A percentile compares a stretch with the other conserved stretches of the same genome.
Conservation (phyloP, 805 yeast genomes). For the Metschnikowia lunata region DNA sequence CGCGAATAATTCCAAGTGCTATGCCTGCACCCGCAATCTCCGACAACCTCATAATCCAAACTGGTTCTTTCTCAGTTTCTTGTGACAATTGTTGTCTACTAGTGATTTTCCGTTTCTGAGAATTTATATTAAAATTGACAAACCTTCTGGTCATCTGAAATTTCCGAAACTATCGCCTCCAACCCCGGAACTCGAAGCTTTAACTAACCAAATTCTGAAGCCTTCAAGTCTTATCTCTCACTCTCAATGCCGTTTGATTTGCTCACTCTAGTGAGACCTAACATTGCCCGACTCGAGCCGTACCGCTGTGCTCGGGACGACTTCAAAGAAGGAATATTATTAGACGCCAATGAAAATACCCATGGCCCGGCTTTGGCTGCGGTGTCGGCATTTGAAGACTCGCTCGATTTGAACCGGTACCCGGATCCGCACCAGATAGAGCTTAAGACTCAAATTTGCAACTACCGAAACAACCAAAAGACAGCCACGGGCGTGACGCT, state of each 20-base stretch:
- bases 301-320: constrained; percentile 97
- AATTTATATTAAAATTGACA: too few relatives aligned
- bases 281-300: constrained; percentile 77
- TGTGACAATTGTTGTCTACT: too few relatives aligned
- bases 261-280: constrained; percentile 70
- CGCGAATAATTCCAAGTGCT: too few relatives aligned
- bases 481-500: constrained; percentile 13
- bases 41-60: too few relatives aligned
- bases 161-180: too few relatives aligned
- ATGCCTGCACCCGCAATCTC: too few relatives aligned
- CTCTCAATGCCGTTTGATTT: constrained; percentile 41
- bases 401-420: constrained; percentile 73
- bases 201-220: too few relatives aligned
- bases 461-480: constrained; percentile 61
- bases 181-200: too few relatives aligned
- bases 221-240: too few relatives aligned
- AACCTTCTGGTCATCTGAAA: too few relatives aligned
- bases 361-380: constrained; percentile 73
- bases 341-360: constrained; percentile 96
- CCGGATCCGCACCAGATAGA: constrained; percentile 94
- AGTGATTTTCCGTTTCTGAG: too few relatives aligned
- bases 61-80: too few relatives aligned
- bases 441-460: constrained; percentile 66
- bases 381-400: constrained; percentile 41
- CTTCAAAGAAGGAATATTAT: constrained; percentile 76